Evolutionary conservation across 1,284 basidiomycete species (phyloP).

Genomic region (Coriolopsis trogii): DNA sequence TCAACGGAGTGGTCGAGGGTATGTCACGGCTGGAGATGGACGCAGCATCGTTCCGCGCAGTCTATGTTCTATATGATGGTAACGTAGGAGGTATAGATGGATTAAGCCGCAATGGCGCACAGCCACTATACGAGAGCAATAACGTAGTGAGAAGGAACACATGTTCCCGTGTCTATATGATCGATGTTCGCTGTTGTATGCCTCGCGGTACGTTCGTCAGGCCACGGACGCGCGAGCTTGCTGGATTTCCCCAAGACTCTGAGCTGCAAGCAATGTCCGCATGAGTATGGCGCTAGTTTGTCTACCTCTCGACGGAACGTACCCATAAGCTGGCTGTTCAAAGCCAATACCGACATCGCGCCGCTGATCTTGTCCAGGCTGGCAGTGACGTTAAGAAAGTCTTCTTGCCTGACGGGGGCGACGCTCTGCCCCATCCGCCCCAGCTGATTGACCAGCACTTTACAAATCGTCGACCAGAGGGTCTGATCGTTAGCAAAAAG

Average conservation of each 20-base stretch:
- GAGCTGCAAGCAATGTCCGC: neutral
- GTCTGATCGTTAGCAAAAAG: slow-evolving; percentile 13
- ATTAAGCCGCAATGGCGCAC: too few relatives aligned
- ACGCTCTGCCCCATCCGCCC: slow-evolving; percentile 4
- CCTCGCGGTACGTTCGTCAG: neutral
- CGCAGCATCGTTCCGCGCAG: too few relatives aligned
- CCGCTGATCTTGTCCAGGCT: slow-evolving; percentile 17
- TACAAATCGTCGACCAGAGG: slow-evolving; percentile 18
- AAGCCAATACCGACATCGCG: slow-evolving; percentile 12
- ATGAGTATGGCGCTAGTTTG: neutral
- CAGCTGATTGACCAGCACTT: slow-evolving; percentile 12
- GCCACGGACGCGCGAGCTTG: slow-evolving; percentile 2
- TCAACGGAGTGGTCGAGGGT: too few relatives aligned
- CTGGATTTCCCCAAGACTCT: slow-evolving; percentile 11
- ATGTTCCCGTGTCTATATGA: too few relatives aligned
- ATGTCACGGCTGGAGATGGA: too few relatives aligned
- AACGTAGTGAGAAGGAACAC: too few relatives aligned
- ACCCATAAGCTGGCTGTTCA: slow-evolving; percentile 17
- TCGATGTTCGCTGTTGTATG: too few relatives aligned
- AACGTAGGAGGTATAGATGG: too few relatives aligned
- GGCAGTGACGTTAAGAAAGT: slow-evolving; percentile 1
- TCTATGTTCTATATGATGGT: too few relatives aligned
- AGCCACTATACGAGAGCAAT: too few relatives aligned
- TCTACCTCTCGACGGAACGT: neutral
- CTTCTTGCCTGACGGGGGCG: slow-evolving; percentile 8